Base-by-base conservation (phyloP, 192 early-diverging fungal species). In the Coemansia sp. region DNA sequence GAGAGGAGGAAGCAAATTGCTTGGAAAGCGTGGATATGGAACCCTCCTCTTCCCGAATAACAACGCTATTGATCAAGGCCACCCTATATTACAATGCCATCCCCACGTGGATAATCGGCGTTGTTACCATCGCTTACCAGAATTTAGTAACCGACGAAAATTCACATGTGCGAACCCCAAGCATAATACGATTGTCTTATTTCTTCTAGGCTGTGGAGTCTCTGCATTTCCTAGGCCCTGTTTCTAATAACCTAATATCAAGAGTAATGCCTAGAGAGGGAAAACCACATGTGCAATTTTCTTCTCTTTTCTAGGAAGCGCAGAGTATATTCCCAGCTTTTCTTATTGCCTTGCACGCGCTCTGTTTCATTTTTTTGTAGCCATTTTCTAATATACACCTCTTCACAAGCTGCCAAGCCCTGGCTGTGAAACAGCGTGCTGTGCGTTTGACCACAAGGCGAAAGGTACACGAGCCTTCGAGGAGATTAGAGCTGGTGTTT, bases 341-440 rank as follows among this genome's bases (percentile, higher is more conserved):
- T 48, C 17, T 19, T 19, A 48, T 52, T 52, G 23, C 23, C 6
- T 10, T 52, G 22, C 49, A 52, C 22, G 49, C 49, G 49, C 22
- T 11, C 49, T 52, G 49, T 52, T 52, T 52, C 49, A 52, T 52
- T 0, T 3, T 3, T 11, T 9, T 9, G 13, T 52, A 52, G 20
- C 8, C 14, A 52, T 11, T 25, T 20, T 25, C 7, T 25, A 25
- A 52, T 52, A 52, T 52, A 25, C 49, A 0, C 20, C 9, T 23
- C 49, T 14, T 9, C 22, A 25, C 0, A 0, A 25, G n/a, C n/a
- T n/a, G n/a, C n/a, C 13, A 52, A 40, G 38, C 38, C 38, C 11
- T 40, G 38, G 23, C 22, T 25, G 49, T 52, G 49, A 52, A 52
- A 52, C 49, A 52, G 7, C 49, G 49, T 52, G 49, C 49, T 9